Evolutionary conservation across 176 grass and related monocot species (phyloP).

Genomic region (Luzula sylvatica): DNA sequence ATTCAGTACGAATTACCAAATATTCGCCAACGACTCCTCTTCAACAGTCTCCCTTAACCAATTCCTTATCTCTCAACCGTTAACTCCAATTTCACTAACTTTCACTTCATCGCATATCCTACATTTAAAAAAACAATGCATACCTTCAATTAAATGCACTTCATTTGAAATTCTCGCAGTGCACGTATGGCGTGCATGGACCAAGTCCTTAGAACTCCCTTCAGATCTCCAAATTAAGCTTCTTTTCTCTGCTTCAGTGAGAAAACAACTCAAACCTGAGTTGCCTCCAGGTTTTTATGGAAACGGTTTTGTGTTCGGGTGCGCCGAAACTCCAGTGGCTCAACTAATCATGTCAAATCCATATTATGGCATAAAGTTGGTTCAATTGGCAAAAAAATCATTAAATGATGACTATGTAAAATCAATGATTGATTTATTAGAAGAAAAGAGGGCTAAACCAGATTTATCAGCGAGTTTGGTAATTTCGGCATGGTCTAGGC

Average conservation of each 20-base stretch:
- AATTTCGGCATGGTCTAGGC: slow-evolving; percentile 73
- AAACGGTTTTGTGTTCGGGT: slow-evolving; percentile 86
- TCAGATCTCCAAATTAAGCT: slow-evolving; percentile 54
- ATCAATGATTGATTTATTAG: slow-evolving; percentile 78
- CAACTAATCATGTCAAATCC: slow-evolving; percentile 18
- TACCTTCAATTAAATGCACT: slow-evolving; percentile 61
- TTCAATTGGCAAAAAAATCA: slow-evolving; percentile 63
- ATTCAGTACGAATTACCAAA: slow-evolving; percentile 11
- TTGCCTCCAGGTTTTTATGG: slow-evolving; percentile 72
- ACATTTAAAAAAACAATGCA: slow-evolving; percentile 51
- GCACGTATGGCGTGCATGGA: slow-evolving; percentile 82
- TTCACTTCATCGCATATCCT: slow-evolving; percentile 52
- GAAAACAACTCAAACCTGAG: slow-evolving; percentile 42
- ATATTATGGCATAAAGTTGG: slow-evolving; percentile 31
- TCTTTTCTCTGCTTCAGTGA: slow-evolving; percentile 77
- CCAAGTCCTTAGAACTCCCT: slow-evolving; percentile 47
- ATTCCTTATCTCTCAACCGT: slow-evolving; percentile 37
- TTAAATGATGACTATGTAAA: slow-evolving; percentile 48
- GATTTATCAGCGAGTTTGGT: slow-evolving; percentile 72
- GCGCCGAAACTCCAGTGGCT: slow-evolving; percentile 53
- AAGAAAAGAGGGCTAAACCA: slow-evolving; percentile 37
- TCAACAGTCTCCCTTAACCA: slow-evolving; percentile 24
- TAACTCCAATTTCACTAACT: slow-evolving; percentile 52
- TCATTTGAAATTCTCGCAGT: slow-evolving; percentile 81
- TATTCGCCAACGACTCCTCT: neutral